Evolutionary conservation across 2,329 filamentous ascomycete species (phyloP), one percentile per base, ranked within the genome.

Genomic region (Cordyceps fumosorosea): DNA sequence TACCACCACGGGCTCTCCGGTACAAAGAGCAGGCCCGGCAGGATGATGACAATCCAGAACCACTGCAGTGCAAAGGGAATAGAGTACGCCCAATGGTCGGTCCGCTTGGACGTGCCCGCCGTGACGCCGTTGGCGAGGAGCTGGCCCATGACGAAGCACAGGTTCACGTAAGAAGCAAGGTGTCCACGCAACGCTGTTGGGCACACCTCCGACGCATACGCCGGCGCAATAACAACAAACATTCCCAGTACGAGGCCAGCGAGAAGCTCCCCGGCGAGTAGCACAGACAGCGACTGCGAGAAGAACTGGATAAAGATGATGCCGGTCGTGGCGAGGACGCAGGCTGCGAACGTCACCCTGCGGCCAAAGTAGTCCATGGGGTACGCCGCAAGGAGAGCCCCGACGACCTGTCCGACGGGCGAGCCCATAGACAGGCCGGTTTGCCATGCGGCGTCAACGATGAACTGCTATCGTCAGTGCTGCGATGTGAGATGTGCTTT

Each of bases 381-480:
- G 55, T 80, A 80, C 1, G 76, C 77, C 10, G 77, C 78, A 20
- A 76, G 71, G 16, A 86, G 73, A 12, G 82, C 82, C 32, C 83
- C 83, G 26, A 84, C 69, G 8, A 85, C 79, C 67, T 85, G 82
- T 1, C 83, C 83, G 26, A 85, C 75, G 0, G 82, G 82, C 65
- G 80, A 83, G 12, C 82, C 83, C 75, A 84, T 80, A 1, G 74
- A 77, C 1, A 81, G 70, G 11, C 74, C 77, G 0, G 75, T 79
- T 64, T 81, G 79, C 79, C 79, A 81, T 0, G 76, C 67, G 0
- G 78, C 78, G 45, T 67, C 60, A 54, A 77, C 73, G 59, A 75
- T 73, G 65, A 75, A 76, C 68, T 64, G n/a, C 32, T n/a, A 6
- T 34, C 12, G 42, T 56, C 10, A 56, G 20, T 20, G 16, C 11